Evolutionary conservation across 2,329 filamentous ascomycete genomes (phyloP).

Genomic region (Penicillium brevicompactum): DNA sequence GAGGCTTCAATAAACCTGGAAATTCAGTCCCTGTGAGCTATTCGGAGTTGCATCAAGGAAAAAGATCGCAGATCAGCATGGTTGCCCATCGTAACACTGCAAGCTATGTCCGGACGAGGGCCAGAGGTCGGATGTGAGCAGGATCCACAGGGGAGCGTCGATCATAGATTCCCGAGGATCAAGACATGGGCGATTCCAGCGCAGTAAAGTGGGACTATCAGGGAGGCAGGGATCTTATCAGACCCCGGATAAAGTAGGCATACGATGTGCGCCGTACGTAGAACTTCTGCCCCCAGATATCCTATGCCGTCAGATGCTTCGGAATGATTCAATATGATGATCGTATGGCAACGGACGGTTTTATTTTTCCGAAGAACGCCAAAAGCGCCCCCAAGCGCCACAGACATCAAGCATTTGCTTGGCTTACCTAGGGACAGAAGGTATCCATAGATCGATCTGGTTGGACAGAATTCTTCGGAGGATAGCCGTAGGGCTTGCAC

Average conservation of each 20-base stretch:
- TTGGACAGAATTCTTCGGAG: not conserved
- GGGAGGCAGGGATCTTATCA: not conserved
- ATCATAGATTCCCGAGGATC: not conserved
- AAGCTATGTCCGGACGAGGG: slow-evolving; percentile 1
- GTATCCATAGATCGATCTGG: not conserved
- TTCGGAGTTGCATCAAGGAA: not conserved
- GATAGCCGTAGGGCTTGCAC: not conserved
- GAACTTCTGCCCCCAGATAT: too few species aligned
- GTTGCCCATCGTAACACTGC: slow-evolving; percentile 8
- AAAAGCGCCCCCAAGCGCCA: not conserved
- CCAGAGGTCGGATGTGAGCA: not conserved
- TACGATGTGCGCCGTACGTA: too few species aligned
- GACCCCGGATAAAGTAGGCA: not conserved
- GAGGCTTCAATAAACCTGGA: not conserved
- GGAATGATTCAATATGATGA: not conserved
- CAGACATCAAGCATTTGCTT: not conserved
- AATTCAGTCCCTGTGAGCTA: not conserved
- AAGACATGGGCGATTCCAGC: not conserved
- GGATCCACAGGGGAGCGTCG: not conserved
- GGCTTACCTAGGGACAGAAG: not conserved
- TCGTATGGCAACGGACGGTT: not conserved
- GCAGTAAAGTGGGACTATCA: not conserved
- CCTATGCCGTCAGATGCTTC: not conserved
- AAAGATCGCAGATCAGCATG: not conserved
- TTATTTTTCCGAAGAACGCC: not conserved